Percentiles rank a stretch among this genome's conserved stretches.
These are phyloP conservation scores for Martensiomyces pterosporus DNA, from an alignment of 192 early-diverging fungal genomes.

Conservation along the genomic window DNA sequence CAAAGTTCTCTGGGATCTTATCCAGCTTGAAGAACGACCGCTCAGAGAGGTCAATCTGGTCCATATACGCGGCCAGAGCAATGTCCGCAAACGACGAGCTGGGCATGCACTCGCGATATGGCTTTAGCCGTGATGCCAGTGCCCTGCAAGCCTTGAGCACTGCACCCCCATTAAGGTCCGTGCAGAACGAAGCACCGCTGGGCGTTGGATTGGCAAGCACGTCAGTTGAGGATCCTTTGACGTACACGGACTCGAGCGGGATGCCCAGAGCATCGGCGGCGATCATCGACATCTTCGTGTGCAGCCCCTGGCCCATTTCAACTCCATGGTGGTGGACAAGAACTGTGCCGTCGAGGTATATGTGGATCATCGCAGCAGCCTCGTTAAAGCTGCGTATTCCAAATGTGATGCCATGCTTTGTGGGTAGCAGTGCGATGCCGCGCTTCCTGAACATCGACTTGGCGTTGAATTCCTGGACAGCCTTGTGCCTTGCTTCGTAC, in stretches of 20 bases:
- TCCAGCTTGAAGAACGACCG: conserved; percentile 72
- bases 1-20: conserved; percentile 36
- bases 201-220: conserved; percentile 62
- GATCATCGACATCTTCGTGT: conserved; percentile 74
- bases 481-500: conserved; percentile 46
- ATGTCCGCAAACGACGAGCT: conserved; percentile 34
- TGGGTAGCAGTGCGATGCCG: conserved; percentile 65
- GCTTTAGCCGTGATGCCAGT: conserved; percentile 58
- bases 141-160: conserved; percentile 63
- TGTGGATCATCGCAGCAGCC: conserved; percentile 66
- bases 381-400: conserved; percentile 64
- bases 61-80: conserved; percentile 58
- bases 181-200: conserved; percentile 64
- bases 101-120: conserved; percentile 46
- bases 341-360: conserved; percentile 70
- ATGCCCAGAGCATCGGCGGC: conserved; percentile 61
- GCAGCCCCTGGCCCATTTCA: conserved; percentile 77
- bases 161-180: conserved; percentile 69
- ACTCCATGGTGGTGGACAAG: conserved; percentile 65
- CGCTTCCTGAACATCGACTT: conserved; percentile 62
- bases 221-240: conserved; percentile 59
- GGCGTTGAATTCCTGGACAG: conserved; percentile 58
- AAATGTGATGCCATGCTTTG: conserved; percentile 69
- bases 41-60: conserved; percentile 64
- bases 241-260: conserved; percentile 55